Percentiles rank a stretch among this genome's conserved stretches.
Evolutionary conservation across 345 rosid genomes (phyloP).

Genomic region (Gossypium sturtianum): DNA sequence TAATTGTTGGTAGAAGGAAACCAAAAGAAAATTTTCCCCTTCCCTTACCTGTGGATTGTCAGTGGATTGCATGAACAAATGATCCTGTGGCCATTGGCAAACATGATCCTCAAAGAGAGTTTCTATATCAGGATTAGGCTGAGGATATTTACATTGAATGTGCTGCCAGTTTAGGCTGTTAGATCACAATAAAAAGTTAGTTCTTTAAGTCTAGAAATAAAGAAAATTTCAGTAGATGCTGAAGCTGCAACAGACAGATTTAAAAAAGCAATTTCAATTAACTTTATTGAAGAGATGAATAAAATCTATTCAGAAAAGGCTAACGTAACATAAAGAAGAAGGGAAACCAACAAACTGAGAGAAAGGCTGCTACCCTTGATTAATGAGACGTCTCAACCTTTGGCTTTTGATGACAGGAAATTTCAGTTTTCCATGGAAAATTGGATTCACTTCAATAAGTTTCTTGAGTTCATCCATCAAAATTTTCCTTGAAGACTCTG

Average conservation of each 20-base stretch:
- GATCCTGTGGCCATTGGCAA: constrained; percentile 21
- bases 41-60: constrained; percentile 25
- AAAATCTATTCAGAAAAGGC: not conserved
- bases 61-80: constrained; percentile 10
- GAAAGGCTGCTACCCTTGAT: constrained; percentile 36
- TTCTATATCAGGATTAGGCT: constrained; percentile 32
- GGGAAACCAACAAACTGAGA: not conserved
- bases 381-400: constrained; percentile 34
- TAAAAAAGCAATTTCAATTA: not conserved
- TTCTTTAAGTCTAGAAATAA: constrained; percentile 8
- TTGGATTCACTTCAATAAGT: constrained; percentile 40
- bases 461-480: constrained; percentile 32
- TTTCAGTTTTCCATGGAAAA: constrained; percentile 32
- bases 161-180: constrained; percentile 62
- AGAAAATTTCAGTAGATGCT: not conserved
- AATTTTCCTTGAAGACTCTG: constrained; percentile 29
- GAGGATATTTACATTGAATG: constrained; percentile 30
- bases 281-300: not conserved
- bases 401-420: constrained; percentile 30
- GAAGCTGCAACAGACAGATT: constrained; percentile 9
- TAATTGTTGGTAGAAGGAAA: not conserved
- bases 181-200: constrained; percentile 13
- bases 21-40: not conserved
- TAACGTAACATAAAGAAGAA: not conserved
- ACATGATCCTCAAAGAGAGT: constrained; percentile 45